Evolutionary conservation across 306 rosid genomes (phyloP), one percentile per base, ranked within the genome.

Genomic region (Cercis canadensis): DNA sequence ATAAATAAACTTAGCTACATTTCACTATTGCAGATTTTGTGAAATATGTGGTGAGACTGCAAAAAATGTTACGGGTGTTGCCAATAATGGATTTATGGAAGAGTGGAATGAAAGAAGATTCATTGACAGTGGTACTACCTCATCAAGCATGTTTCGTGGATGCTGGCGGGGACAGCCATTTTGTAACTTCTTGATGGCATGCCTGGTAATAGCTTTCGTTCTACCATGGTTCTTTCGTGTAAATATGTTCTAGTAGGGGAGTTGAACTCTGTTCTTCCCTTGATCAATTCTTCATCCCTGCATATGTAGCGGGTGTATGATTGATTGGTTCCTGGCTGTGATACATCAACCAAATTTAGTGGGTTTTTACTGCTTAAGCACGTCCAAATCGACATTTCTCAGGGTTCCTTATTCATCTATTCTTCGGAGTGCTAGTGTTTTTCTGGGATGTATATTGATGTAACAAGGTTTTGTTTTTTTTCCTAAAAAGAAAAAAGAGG

Each of bases 161-260:
- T 89, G 96, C 74, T 89, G 89, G 92, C 86, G 92, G 44, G 91
- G 92, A 80, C 99, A 94, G 66, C 92, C 97, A 31, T 91, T 94
- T 74, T 94, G 99, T 80, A 94, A 94, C 85, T 94, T 94, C 88
- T 85, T 94, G 81, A 90, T 94, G 97, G 96, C 96, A 7, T 94
- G 99, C 79, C 78, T 91, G 79, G 96, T 94, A 67, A 85, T 94
- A 69, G 95, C 99, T 55, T 94, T 94, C 73, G 96, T 94, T 32
- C 95, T 94, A 17, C 97, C 99, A 36, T 94, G 99, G 99, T 89
- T 91, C 82, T 87, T 91, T 56, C 97, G 88, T 74, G 92, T 86
- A 77, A 83, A 89, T 80, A 80, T 91, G 86, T 94, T 91, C 90
- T 94, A 86, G 85, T 61, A 52, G 70, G 55, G 56, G 64, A 62